phyloP scores from a whole-genome alignment of 1,139 yeast species.

The Diutina mesorugosa region DNA sequence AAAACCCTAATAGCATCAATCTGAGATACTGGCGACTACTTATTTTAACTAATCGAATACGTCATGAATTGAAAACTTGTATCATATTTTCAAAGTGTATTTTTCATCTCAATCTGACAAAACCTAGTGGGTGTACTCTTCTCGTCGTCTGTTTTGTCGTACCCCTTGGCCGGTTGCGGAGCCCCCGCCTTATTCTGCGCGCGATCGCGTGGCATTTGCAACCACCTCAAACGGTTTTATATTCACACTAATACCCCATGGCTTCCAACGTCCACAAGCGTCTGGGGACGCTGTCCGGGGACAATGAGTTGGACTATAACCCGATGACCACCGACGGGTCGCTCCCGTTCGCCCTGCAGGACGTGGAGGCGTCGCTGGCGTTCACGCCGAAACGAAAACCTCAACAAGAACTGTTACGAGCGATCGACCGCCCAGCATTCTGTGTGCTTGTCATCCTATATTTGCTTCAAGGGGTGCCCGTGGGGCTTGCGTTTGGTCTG shows the following conservation, averaged over 20 bases:
- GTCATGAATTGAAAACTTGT: too few species aligned
- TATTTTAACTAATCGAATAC: too few species aligned
- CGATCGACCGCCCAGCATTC: slow-evolving; percentile 31
- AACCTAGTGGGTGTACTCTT: too few species aligned
- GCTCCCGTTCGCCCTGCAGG: neutral
- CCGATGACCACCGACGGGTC: neutral
- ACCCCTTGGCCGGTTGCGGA: neutral
- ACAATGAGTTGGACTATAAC: neutral
- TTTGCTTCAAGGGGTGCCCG: slow-evolving; percentile 87
- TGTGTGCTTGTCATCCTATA: slow-evolving; percentile 59
- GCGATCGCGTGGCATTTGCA: neutral
- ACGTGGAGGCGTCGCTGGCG: neutral
- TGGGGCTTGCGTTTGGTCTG: slow-evolving; percentile 91
- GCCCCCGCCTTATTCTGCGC: neutral
- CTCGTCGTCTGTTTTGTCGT: neutral
- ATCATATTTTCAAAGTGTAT: too few species aligned
- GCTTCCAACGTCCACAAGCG: slow-evolving; percentile 1
- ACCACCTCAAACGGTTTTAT: neutral
- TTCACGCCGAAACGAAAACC: neutral
- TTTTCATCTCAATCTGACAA: too few species aligned
- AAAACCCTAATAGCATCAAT: too few species aligned
- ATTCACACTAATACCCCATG: neutral
- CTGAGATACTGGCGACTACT: too few species aligned
- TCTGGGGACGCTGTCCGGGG: neutral
- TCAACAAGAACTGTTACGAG: neutral